These are phyloP conservation scores for Rhodotorula sp. DNA, from an alignment of 1,284 basidiomycete species.

Conservation along the genomic window DNA sequence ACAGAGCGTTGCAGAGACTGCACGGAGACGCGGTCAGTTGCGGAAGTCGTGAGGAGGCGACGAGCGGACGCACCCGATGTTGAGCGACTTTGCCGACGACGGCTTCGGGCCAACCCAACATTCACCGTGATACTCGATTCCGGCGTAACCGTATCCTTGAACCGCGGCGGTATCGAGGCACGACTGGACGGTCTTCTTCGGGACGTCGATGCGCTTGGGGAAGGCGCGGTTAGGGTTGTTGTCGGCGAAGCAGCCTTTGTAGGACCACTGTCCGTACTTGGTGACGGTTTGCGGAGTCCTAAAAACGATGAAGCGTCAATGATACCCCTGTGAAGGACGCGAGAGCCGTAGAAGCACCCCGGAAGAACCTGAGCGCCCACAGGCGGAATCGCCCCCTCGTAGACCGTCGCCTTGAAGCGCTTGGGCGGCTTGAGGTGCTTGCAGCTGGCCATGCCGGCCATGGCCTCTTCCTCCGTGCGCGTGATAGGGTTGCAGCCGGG, in stretches of 20 bases:
- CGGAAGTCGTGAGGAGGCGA: no score
- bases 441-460: slow-evolving; percentile 27
- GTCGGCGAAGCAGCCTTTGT: slow-evolving; percentile 28
- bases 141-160: slow-evolving; percentile 8
- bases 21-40: no score
- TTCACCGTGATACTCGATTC: slow-evolving; percentile 22
- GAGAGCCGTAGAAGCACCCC: neutral
- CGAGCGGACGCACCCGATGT: neutral
- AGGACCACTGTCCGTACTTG: neutral
- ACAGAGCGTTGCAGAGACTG: no score
- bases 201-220: slow-evolving; percentile 5
- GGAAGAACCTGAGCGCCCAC: slow-evolving; percentile 1
- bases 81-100: neutral
- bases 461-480: slow-evolving; percentile 28
- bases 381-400: slow-evolving; percentile 16
- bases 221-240: neutral
- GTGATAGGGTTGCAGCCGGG: slow-evolving; percentile 46
- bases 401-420: slow-evolving; percentile 14
- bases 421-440: neutral
- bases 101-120: slow-evolving; percentile 20
- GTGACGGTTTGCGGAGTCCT: neutral
- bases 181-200: slow-evolving; percentile 5
- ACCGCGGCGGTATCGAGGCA: slow-evolving; percentile 8
- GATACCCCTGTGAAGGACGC: no score
- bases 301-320: neutral